Evolutionary conservation across 805 yeast species (phyloP), one percentile per base, ranked within the genome.

Genomic region (Kazachstania africana): DNA sequence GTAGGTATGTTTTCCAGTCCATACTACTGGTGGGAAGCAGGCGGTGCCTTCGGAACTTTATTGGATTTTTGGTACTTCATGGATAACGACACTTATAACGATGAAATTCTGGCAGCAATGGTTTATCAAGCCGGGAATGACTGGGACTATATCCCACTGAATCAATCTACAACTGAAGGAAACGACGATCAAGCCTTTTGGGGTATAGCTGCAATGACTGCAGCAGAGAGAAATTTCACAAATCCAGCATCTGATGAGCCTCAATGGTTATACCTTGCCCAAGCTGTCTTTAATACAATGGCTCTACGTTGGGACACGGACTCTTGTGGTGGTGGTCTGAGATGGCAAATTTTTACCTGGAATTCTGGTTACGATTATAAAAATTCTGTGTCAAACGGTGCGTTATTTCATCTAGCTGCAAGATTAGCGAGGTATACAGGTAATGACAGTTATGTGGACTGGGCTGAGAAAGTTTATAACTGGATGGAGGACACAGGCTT

Each of bases 11-110:
- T 88, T 55, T 63, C 75, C 8, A 59, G 65, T 48, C 97, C 97
- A 0, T 87, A 87, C 65, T 88, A 87, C 65, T 88, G 97, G 98
- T 87, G 96, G 96, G 84, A 85, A 60, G 94, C 95, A 9, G 96
- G 96, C 42, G 94, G 87, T 37, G 94, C 88, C 2, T 84, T 85
- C 81, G 94, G 94, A 5, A 66, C 81, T n/a, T 60, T 88, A 68
- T 50, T 88, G 26, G 95, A 85, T 53, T 78, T 79, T 55, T 67
- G 82, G 59, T 74, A 52, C 44, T 76, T 65, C 51, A 71, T 81
- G 52, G 70, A 76, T 24, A 79, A 87, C 52, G 69, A 68, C 40
- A 71, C 87, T 1, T 81, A 72, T 44, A 77, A 68, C 27, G 63
- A 65, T 8, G 35, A 66, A 22, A 66, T 82, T 33, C 65, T 68